Conservation (phyloP, 306 rosid genomes). For the Vigna radiata region DNA sequence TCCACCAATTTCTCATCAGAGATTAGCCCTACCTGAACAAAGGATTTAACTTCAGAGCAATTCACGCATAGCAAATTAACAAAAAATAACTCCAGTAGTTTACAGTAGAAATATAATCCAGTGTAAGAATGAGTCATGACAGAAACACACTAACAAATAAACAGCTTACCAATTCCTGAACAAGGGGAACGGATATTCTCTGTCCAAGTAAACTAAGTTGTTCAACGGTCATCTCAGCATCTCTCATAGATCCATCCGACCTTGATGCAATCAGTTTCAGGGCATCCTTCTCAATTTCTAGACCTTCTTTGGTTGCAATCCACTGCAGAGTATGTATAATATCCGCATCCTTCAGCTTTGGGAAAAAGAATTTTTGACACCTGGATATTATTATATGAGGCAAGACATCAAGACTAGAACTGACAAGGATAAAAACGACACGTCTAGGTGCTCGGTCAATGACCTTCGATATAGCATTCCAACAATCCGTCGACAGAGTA, state of each 20-base stretch:
- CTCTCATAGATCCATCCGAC: conserved; percentile 96
- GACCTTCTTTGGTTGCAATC: conserved; percentile 83
- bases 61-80: conserved; percentile 31
- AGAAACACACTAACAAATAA: conserved; percentile 17
- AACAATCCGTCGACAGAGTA: conserved; percentile 78
- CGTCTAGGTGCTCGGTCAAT: conserved; percentile 98
- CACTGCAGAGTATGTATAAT: conserved; percentile 76
- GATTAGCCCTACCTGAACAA: conserved; percentile 92
- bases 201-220: conserved; percentile 98
- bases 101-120: conserved; percentile 31
- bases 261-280: conserved; percentile 93
- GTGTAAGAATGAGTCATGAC: conserved; percentile 29
- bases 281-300: conserved; percentile 95
- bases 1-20: conserved; percentile 96
- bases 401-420: conserved; percentile 95
- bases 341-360: conserved; percentile 94
- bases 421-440: conserved; percentile 94
- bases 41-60: conserved; percentile 42
- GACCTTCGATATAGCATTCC: conserved; percentile 95
- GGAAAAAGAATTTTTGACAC: conserved; percentile 96
- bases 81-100: conserved; percentile 35
- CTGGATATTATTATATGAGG: conserved; percentile 98
- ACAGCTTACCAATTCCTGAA: conserved; percentile 88
- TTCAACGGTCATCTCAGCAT: conserved; percentile 99
- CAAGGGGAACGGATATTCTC: conserved; percentile 88